Conservation (phyloP, 148 eudicot species). For the Fagopyrum tataricum region DNA sequence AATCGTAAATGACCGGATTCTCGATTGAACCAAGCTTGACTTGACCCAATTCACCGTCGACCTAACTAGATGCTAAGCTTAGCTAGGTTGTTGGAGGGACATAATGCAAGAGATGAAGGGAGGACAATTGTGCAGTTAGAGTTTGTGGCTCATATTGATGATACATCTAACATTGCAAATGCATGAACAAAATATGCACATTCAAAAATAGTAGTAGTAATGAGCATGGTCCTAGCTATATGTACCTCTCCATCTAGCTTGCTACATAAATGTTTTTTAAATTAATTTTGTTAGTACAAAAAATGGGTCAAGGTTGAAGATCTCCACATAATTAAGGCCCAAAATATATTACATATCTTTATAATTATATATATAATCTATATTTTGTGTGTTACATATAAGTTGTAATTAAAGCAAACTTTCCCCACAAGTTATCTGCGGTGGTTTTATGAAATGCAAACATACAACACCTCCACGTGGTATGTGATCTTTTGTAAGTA, state of each 20-base stretch:
- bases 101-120: neutral
- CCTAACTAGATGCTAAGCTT: neutral
- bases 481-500: neutral
- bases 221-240: slow-evolving; percentile 6
- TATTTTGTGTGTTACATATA: slow-evolving; percentile 5
- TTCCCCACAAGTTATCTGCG: neutral
- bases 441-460: slow-evolving; percentile 1
- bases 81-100: slow-evolving; percentile 7
- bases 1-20: neutral
- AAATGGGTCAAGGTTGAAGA: neutral
- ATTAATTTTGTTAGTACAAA: slow-evolving; percentile 2
- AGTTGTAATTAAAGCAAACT: slow-evolving; percentile 7
- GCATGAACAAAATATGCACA: neutral
- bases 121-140: neutral
- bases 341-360: neutral
- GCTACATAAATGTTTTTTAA: neutral
- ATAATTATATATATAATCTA: neutral
- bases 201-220: neutral
- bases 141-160: slow-evolving; percentile 5
- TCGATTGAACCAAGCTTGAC: neutral
- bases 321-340: neutral
- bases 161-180: neutral
- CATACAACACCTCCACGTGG: neutral
- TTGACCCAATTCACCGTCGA: neutral
- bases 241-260: neutral